Base-by-base conservation (phyloP, 495 filamentous ascomycete genomes). In the Aspergillus cavernicola region DNA sequence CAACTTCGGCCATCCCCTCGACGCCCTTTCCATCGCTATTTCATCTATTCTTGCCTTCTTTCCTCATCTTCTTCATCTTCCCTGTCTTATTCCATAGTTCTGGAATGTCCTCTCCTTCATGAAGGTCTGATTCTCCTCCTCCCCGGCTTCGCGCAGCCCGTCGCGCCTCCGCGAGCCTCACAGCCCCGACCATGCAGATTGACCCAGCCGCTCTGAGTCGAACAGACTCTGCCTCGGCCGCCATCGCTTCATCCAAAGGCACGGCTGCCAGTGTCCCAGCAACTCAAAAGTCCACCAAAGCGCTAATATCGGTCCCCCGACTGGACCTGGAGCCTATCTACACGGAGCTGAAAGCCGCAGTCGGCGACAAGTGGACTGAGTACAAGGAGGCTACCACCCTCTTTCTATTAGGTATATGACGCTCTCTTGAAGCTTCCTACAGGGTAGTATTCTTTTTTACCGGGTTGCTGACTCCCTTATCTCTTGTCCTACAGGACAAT, bases 261-360 rank as follows among this genome's bases (percentile, higher is more conserved):
- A 74, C 87, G 50, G 79, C 79, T 49, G 70, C 80, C 36, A 80
- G 80, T 19, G 75, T 75, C 13, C 69, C 82, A 9, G 71, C 77
- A 44, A 68, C 79, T 10, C 77, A 81, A 52, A 81, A 80, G 57
- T 67, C 72, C 8, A 72, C 72, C 13, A 72, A 88, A 77, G 71
- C 75, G 69, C 49, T 79, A 44, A 89, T 86, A 60, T 81, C 82
- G 5, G 84, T 83, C 53, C 85, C 86, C 76, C 87, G 93, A 60
- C 87, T 97, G 53, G 92, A 98, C 63, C 74, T 96, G 20, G 92
- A 97, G 65, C 88, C 90, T 23, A 77, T 92, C 57, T 97, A 97
- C 65, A 86, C 88, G 31, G 83, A 86, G 55, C 79, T 98, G 39
- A 97, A 96, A 66, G 72, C 78, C 36, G 82, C 80, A 35, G 85